phyloP scores from a whole-genome alignment of 2,329 filamentous ascomycete species.

The Fusarium tjaetaba region DNA sequence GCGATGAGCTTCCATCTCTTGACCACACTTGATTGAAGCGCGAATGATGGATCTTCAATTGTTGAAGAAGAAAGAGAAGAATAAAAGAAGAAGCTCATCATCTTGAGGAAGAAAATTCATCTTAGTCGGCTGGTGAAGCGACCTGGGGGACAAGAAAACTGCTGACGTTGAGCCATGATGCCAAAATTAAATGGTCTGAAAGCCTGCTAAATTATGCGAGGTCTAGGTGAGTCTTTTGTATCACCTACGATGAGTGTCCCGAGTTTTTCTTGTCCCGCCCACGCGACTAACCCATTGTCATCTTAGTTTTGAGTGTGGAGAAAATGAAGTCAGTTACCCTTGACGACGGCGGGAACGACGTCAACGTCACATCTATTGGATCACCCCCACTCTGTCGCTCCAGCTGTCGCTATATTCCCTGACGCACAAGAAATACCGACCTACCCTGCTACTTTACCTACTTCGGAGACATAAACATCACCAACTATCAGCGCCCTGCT shows the following conservation, averaged over 20 bases:
- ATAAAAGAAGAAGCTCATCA: not conserved
- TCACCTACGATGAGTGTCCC: not conserved
- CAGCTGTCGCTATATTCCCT: not conserved
- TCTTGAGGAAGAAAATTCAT: slow-evolving; percentile 19
- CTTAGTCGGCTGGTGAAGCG: slow-evolving; percentile 16
- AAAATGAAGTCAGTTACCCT: slow-evolving; percentile 2
- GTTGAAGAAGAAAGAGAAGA: not conserved
- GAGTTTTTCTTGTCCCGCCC: not conserved
- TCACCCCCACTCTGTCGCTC: slow-evolving; percentile 9
- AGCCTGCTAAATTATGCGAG: no score
- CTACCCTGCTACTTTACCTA: not conserved
- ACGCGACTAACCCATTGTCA: slow-evolving; percentile 19
- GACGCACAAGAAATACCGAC: not conserved
- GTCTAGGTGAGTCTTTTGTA: not conserved
- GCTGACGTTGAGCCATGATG: not conserved
- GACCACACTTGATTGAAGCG: slow-evolving; percentile 4
- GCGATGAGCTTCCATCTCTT: not conserved
- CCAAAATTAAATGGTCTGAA: not conserved
- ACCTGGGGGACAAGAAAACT: not conserved
- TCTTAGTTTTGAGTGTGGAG: not conserved
- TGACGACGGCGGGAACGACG: not conserved
- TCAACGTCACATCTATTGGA: slow-evolving; percentile 1
- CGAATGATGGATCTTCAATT: not conserved
- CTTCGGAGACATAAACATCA: not conserved
- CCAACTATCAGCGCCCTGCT: not conserved